Evolutionary conservation across 192 early-diverging fungal genomes (phyloP).

Genomic region (Backusella luteola): DNA sequence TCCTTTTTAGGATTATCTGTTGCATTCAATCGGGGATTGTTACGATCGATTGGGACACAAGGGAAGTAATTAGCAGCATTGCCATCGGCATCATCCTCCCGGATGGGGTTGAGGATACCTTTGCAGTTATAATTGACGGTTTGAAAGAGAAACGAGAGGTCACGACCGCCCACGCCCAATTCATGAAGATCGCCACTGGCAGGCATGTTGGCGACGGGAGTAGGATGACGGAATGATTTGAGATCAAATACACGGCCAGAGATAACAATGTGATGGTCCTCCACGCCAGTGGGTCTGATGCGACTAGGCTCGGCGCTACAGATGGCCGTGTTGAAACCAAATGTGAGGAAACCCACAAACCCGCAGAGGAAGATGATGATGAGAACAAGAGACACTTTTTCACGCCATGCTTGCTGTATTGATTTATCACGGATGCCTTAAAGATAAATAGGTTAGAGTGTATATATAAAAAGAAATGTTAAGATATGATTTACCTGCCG

Average conservation of each 20-base stretch:
- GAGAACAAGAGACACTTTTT: slow-evolving; percentile 85
- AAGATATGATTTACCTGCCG: slow-evolving; percentile 13
- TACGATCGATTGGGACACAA: slow-evolving; percentile 51
- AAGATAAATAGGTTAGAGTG: background rate
- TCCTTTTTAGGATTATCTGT: slow-evolving; percentile 51
- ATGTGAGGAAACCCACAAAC: slow-evolving; percentile 78
- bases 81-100: slow-evolving; percentile 35
- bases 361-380: slow-evolving; percentile 77
- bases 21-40: slow-evolving; percentile 46
- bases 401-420: slow-evolving; percentile 83
- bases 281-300: slow-evolving; percentile 49
- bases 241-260: slow-evolving; percentile 65
- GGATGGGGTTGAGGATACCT: slow-evolving; percentile 43
- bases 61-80: slow-evolving; percentile 65
- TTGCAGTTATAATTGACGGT: slow-evolving; percentile 68
- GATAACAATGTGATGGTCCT: slow-evolving; percentile 55
- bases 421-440: slow-evolving; percentile 35
- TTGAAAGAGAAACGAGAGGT: slow-evolving; percentile 79
- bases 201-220: slow-evolving; percentile 29
- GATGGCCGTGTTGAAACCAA: slow-evolving; percentile 74
- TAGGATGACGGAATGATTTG: slow-evolving; percentile 53
- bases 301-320: slow-evolving; percentile 48
- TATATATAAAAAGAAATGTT: too few relatives aligned
- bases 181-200: slow-evolving; percentile 53
- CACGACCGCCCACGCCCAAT: slow-evolving; percentile 63